These are phyloP conservation scores for Lasiosphaeria hispida DNA, from an alignment of 495 filamentous ascomycete genomes.

Conservation along the genomic window DNA sequence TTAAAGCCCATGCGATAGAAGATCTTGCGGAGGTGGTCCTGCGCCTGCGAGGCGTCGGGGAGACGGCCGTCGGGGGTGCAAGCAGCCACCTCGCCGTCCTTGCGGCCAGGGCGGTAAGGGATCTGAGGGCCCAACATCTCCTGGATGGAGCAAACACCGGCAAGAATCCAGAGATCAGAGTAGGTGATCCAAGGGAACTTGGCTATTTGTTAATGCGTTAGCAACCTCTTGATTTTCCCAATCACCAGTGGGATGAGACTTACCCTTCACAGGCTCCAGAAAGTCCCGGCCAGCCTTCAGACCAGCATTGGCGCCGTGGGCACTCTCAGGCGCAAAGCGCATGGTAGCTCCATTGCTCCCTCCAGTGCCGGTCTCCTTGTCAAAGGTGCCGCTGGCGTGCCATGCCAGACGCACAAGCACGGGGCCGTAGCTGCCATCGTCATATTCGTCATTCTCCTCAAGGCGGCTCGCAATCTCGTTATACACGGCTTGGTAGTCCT, in stretches of 20 bases:
- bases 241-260: conserved; percentile 22
- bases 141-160: conserved; percentile 81
- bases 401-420: conserved; percentile 83
- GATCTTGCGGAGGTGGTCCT: conserved; percentile 83
- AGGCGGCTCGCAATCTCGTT: conserved; percentile 76
- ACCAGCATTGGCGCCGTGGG: conserved; percentile 93
- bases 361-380: conserved; percentile 83
- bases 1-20: conserved; percentile 98
- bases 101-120: conserved; percentile 86
- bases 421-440: conserved; percentile 94
- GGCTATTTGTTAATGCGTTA: conserved; percentile 44
- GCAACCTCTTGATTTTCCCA: conserved; percentile 13
- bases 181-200: conserved; percentile 95
- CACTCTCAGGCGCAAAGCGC: conserved; percentile 88
- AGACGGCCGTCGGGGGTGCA: conserved; percentile 97
- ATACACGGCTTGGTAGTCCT: conserved; percentile 96
- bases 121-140: conserved; percentile 89
- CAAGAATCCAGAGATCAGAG: conserved; percentile 95
- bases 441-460: conserved; percentile 89
- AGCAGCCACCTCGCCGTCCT: conserved; percentile 75
- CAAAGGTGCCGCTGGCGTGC: conserved; percentile 87
- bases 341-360: conserved; percentile 97
- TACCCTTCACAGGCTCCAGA: conserved; percentile 83
- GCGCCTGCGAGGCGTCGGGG: conserved; percentile 78
- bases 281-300: conserved; percentile 86